Conservation (phyloP, 768 basidiomycete species). For the Lentinula sp. region DNA sequence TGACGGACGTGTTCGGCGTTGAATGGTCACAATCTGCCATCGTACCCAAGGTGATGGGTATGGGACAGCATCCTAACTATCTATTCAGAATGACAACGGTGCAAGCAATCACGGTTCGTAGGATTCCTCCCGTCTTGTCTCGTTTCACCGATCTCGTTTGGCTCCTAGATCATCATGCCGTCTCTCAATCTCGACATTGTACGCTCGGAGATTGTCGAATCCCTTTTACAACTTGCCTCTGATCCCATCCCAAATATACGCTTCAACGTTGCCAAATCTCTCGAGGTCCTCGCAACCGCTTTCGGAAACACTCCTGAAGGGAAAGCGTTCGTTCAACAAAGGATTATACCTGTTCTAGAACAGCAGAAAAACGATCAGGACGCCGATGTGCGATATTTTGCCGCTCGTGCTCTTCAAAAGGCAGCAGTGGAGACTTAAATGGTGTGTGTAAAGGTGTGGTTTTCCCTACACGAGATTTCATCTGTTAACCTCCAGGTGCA, state of each 20-base stretch:
- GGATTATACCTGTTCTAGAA: constrained; percentile 78
- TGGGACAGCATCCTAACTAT: constrained; percentile 97
- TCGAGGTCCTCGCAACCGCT: constrained; percentile 80
- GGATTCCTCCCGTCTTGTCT: constrained; percentile 1
- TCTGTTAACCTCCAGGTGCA: too few relatives aligned
- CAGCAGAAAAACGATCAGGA: constrained; percentile 84
- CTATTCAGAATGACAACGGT: constrained; percentile 98
- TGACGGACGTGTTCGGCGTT: constrained; percentile 97
- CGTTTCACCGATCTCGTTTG: constrained; percentile 5
- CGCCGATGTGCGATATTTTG: constrained; percentile 96
- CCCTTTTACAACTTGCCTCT: constrained; percentile 72
- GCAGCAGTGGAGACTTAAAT: constrained; percentile 16
- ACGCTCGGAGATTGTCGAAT: constrained; percentile 75
- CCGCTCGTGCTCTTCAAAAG: constrained; percentile 70
- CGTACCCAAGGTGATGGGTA: constrained; percentile 93
- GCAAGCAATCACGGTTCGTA: constrained; percentile 89
- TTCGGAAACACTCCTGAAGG: constrained; percentile 66
- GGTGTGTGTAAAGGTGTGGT: neutral
- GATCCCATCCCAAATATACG: constrained; percentile 99
- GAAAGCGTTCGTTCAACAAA: constrained; percentile 62
- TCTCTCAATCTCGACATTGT: constrained; percentile 82
- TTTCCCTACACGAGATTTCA: neutral
- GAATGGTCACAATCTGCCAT: constrained; percentile 95
- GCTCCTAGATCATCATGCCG: constrained; percentile 85
- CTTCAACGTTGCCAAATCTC: constrained; percentile 95